Percentiles rank a stretch among this genome's conserved stretches.
These are phyloP conservation scores for Xylaria sp. DNA, from an alignment of 2,329 filamentous ascomycete genomes.

Conservation along the genomic window DNA sequence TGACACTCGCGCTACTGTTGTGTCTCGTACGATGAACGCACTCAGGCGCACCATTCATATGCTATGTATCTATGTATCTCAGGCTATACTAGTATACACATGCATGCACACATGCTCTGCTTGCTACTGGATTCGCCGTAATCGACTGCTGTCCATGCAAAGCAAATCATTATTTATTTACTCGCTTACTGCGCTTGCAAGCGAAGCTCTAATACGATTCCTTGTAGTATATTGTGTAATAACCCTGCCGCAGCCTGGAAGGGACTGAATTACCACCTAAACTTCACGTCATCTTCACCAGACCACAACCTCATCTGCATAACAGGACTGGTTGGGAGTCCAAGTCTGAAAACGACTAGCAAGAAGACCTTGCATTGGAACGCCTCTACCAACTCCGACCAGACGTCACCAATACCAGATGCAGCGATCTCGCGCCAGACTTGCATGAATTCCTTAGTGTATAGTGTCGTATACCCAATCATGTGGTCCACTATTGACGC, in stretches of 20 bases:
- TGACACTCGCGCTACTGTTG: constrained; percentile 17
- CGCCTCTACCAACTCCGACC: constrained; percentile 13
- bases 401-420: constrained; percentile 11
- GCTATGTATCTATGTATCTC: constrained; percentile 8
- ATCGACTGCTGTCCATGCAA: constrained; percentile 25
- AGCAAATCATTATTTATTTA: constrained; percentile 32
- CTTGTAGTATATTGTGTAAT: background rate
- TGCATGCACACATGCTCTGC: constrained; percentile 9
- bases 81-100: constrained; percentile 14
- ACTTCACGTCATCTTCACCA: constrained; percentile 18
- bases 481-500: background rate
- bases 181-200: constrained; percentile 32
- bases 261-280: constrained; percentile 8
- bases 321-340: constrained; percentile 4
- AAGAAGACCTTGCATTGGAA: constrained; percentile 11
- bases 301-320: background rate
- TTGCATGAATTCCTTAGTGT: constrained; percentile 24
- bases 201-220: background rate
- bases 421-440: constrained; percentile 30
- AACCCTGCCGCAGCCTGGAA: background rate
- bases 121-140: constrained; percentile 26
- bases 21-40: constrained; percentile 28
- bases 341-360: background rate
- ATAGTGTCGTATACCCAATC: constrained; percentile 13
- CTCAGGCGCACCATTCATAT: constrained; percentile 30